phyloP scores from a whole-genome alignment of 768 basidiomycete genomes.

The Mycena crocata region DNA sequence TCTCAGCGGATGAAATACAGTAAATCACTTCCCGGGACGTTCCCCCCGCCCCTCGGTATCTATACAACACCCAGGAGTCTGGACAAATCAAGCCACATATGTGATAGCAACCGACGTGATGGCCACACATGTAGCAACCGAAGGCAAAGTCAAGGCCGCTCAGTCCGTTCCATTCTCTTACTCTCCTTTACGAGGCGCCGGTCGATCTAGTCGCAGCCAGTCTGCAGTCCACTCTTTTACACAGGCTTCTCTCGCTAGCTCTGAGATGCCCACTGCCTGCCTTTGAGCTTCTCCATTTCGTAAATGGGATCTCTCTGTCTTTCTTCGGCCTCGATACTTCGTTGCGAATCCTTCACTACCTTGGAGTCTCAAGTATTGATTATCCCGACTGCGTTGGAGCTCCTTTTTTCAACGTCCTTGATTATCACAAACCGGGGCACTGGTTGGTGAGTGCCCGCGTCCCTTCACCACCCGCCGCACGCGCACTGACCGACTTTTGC shows the following conservation, averaged over 20 bases:
- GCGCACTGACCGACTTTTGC: slow-evolving; percentile 15
- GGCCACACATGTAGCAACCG: neutral
- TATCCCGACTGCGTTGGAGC: slow-evolving; percentile 73
- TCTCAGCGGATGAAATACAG: too few species aligned
- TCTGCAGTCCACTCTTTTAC: slow-evolving; percentile 62
- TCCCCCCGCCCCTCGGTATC: too few species aligned
- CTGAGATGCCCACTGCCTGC: slow-evolving; percentile 50
- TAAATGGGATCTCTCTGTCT: slow-evolving; percentile 72
- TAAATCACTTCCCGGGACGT: too few species aligned
- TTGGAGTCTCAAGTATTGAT: slow-evolving; percentile 63
- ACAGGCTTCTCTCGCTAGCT: slow-evolving; percentile 36
- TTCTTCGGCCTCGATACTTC: slow-evolving; percentile 76
- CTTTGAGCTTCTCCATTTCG: slow-evolving; percentile 25
- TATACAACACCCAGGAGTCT: neutral
- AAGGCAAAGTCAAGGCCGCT: too few species aligned
- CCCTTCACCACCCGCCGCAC: neutral
- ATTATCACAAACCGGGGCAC: slow-evolving; percentile 60
- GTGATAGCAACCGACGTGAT: slow-evolving; percentile 13
- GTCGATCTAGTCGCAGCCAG: slow-evolving; percentile 51
- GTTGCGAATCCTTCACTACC: slow-evolving; percentile 67
- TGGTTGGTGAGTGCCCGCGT: slow-evolving; percentile 56
- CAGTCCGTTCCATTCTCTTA: neutral
- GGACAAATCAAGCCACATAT: neutral
- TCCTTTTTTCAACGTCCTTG: slow-evolving; percentile 67
- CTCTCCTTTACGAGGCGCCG: slow-evolving; percentile 35